These are phyloP conservation scores for Jackrogersella multiformis DNA, from an alignment of 495 filamentous ascomycete species.

Conservation along the genomic window DNA sequence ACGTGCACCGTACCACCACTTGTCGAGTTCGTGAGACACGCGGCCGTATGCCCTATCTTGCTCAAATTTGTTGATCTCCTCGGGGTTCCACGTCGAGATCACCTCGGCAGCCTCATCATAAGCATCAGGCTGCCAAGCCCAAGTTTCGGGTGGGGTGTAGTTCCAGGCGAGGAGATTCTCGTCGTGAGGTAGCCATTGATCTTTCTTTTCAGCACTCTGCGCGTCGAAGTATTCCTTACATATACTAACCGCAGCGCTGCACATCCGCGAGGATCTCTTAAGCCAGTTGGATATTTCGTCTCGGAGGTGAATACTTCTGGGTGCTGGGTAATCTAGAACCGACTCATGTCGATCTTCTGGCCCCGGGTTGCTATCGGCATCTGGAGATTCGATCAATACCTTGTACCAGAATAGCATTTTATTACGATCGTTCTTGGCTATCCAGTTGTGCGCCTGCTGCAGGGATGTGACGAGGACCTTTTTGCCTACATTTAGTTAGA, in stretches of 20 bases:
- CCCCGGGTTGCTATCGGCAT: slow-evolving; percentile 54
- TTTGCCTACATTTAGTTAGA: slow-evolving; percentile 68
- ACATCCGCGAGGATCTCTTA: slow-evolving; percentile 62
- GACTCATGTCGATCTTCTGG: slow-evolving; percentile 49
- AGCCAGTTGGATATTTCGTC: slow-evolving; percentile 58
- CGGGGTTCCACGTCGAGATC: slow-evolving; percentile 53
- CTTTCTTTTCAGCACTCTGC: slow-evolving; percentile 41
- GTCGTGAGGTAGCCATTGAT: slow-evolving; percentile 47
- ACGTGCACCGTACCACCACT: slow-evolving; percentile 64
- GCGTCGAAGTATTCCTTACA: slow-evolving; percentile 52
- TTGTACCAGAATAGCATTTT: slow-evolving; percentile 93
- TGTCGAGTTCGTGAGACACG: slow-evolving; percentile 65
- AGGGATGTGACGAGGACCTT: slow-evolving; percentile 88
- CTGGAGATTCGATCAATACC: slow-evolving; percentile 62
- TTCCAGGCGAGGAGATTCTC: slow-evolving; percentile 53
- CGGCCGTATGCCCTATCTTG: slow-evolving; percentile 62
- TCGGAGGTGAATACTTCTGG: slow-evolving; percentile 46
- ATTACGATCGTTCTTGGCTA: slow-evolving; percentile 87
- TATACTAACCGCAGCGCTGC: slow-evolving; percentile 51
- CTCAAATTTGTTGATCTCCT: slow-evolving; percentile 58
- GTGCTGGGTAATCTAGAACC: slow-evolving; percentile 39
- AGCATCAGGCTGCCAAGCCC: slow-evolving; percentile 45
- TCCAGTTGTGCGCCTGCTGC: slow-evolving; percentile 91
- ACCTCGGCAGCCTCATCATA: slow-evolving; percentile 46
- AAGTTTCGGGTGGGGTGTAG: slow-evolving; percentile 50